A percentile compares a stretch with the other conserved stretches of the same genome.
Evolutionary conservation across 2,329 filamentous ascomycete species (phyloP).

Genomic region (Diaporthe citriasiana): DNA sequence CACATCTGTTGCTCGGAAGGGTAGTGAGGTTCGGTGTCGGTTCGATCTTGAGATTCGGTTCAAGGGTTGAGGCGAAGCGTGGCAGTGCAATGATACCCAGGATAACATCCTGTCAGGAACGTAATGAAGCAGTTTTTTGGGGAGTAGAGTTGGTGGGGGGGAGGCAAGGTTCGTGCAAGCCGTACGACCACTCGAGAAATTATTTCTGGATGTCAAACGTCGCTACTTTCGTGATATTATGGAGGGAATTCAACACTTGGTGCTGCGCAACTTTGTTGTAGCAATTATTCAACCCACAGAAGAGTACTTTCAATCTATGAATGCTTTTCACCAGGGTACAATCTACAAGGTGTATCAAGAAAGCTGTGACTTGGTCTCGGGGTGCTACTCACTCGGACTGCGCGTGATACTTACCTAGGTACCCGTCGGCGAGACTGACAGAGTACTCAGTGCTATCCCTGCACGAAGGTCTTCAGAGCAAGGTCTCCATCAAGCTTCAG

Average conservation of each 20-base stretch:
- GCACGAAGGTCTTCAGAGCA: conserved; percentile 86
- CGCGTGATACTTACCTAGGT: conserved; percentile 85
- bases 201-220: background rate
- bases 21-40: too few species aligned
- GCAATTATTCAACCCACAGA: background rate
- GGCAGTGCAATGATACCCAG: conserved; percentile 19
- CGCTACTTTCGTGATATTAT: background rate
- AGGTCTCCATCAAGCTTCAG: conserved; percentile 88
- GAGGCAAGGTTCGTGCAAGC: too few species aligned
- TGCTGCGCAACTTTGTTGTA: background rate
- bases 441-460: conserved; percentile 72
- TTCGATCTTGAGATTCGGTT: background rate
- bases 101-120: conserved; percentile 6
- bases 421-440: conserved; percentile 81
- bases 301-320: background rate
- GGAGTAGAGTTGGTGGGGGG: too few species aligned
- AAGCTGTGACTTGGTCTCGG: conserved; percentile 62
- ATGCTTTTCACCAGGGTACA: too few species aligned
- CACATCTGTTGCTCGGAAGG: background rate
- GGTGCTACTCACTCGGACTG: conserved; percentile 87
- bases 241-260: background rate
- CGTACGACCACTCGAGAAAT: background rate
- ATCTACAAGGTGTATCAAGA: background rate
- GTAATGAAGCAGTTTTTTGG: background rate
- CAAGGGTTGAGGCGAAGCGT: too few species aligned